A percentile compares a stretch with the other conserved stretches of the same genome.
phyloP scores from a whole-genome alignment of 805 yeast genomes.

The Suhomyces prunicola region DNA sequence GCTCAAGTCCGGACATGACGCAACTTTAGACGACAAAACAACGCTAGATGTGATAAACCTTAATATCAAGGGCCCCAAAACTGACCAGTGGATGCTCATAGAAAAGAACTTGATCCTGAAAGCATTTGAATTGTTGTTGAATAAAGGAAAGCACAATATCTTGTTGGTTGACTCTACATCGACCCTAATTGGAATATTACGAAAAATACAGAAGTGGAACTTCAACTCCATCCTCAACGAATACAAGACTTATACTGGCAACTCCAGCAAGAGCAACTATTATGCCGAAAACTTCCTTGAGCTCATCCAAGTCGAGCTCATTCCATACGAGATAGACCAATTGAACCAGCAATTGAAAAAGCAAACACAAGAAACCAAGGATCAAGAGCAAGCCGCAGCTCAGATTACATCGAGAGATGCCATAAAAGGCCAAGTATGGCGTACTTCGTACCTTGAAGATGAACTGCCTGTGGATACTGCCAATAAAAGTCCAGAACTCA shows the following conservation, averaged over 20 bases:
- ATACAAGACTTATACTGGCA: constrained; percentile 63
- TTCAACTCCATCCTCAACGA: constrained; percentile 81
- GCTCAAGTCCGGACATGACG: constrained; percentile 1
- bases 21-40: constrained; percentile 1
- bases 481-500: neutral
- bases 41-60: constrained; percentile 24
- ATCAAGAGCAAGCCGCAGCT: neutral
- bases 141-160: constrained; percentile 62
- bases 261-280: constrained; percentile 71
- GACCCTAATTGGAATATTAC: constrained; percentile 72
- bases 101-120: constrained; percentile 61
- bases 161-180: constrained; percentile 77
- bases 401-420: neutral
- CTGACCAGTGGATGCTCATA: constrained; percentile 74
- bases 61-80: constrained; percentile 21
- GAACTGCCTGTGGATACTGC: neutral
- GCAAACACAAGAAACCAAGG: constrained; percentile 8
- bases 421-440: neutral
- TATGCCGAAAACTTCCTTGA: constrained; percentile 82
- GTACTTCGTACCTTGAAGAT: neutral
- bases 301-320: constrained; percentile 54
- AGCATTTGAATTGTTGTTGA: constrained; percentile 63
- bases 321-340: constrained; percentile 39
- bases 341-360: constrained; percentile 18
- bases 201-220: constrained; percentile 87